Evolutionary conservation across 352 stramenopile genomes (phyloP).

Genomic region (Globisporangium spinosum): DNA sequence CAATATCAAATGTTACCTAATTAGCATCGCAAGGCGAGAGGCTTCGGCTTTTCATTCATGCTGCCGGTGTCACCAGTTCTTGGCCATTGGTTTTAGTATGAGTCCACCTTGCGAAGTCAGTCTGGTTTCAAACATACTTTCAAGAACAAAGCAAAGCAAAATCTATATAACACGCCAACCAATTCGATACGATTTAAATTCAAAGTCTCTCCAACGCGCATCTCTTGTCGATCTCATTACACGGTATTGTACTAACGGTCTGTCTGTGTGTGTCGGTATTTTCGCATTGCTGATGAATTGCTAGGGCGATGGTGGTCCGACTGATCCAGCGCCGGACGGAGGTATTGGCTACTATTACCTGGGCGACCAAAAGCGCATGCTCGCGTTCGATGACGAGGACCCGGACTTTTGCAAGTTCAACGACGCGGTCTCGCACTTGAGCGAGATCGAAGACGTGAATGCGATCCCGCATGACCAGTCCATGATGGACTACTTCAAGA

Average conservation of each 20-base stretch:
- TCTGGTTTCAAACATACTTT: slow-evolving; percentile 79
- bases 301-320: slow-evolving; percentile 75
- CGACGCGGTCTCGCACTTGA: slow-evolving; percentile 49
- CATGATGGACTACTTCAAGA: slow-evolving; percentile 77
- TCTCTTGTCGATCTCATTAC: neutral
- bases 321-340: slow-evolving; percentile 61
- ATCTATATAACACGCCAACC: neutral
- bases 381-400: slow-evolving; percentile 65
- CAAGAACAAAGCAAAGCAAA: slow-evolving; percentile 1
- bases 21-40: slow-evolving; percentile 73
- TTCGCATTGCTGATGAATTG: slow-evolving; percentile 3
- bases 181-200: neutral
- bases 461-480: slow-evolving; percentile 55
- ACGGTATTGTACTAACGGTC: neutral
- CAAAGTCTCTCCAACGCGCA: slow-evolving; percentile 6
- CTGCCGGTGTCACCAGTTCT: slow-evolving; percentile 76
- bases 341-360: slow-evolving; percentile 86
- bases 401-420: slow-evolving; percentile 78
- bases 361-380: slow-evolving; percentile 81
- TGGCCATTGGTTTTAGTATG: slow-evolving; percentile 56
- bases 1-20: slow-evolving; percentile 81
- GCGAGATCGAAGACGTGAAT: slow-evolving; percentile 61
- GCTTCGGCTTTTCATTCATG: slow-evolving; percentile 30
- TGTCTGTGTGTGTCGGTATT: neutral
- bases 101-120: slow-evolving; percentile 78